A percentile compares a stretch with the other conserved stretches of the same genome.
These are phyloP conservation scores for Coemansia sp. DNA, from an alignment of 192 early-diverging fungal genomes.

Conservation along the genomic window DNA sequence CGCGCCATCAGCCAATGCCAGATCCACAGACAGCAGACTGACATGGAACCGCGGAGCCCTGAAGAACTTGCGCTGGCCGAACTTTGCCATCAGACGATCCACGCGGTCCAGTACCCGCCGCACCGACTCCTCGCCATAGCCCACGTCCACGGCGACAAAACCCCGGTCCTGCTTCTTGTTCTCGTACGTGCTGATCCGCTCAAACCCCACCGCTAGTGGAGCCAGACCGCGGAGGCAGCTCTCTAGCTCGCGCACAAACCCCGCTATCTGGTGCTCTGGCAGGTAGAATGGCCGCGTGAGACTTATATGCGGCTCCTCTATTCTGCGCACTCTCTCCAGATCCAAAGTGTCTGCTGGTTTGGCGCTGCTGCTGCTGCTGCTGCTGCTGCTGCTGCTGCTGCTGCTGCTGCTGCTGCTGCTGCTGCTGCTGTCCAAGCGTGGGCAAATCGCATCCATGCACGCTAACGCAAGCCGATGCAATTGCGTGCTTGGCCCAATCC, in stretches of 20 bases:
- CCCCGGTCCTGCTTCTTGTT: constrained; percentile 34
- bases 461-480: constrained; percentile 7
- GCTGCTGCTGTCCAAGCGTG: constrained; percentile 6
- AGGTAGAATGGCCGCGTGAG: constrained; percentile 47
- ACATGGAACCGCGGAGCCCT: constrained; percentile 40
- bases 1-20: constrained; percentile 1
- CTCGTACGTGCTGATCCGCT: constrained; percentile 12
- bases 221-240: not conserved
- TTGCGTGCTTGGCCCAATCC: constrained; percentile 6
- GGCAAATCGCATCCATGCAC: constrained; percentile 26
- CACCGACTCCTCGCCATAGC: constrained; percentile 18
- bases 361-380: not conserved
- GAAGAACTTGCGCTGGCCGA: constrained; percentile 39
- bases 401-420: not conserved
- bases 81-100: constrained; percentile 35
- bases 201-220: constrained; percentile 31
- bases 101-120: constrained; percentile 21
- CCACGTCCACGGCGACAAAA: constrained; percentile 43
- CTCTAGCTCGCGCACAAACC: constrained; percentile 29
- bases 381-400: not conserved
- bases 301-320: constrained; percentile 33
- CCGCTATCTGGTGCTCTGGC: constrained; percentile 45
- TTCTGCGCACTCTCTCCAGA: not conserved
- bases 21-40: constrained; percentile 31
- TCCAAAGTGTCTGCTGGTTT: not conserved